Evolutionary conservation across 345 rosid genomes (phyloP).

Genomic region (Salix caprea): DNA sequence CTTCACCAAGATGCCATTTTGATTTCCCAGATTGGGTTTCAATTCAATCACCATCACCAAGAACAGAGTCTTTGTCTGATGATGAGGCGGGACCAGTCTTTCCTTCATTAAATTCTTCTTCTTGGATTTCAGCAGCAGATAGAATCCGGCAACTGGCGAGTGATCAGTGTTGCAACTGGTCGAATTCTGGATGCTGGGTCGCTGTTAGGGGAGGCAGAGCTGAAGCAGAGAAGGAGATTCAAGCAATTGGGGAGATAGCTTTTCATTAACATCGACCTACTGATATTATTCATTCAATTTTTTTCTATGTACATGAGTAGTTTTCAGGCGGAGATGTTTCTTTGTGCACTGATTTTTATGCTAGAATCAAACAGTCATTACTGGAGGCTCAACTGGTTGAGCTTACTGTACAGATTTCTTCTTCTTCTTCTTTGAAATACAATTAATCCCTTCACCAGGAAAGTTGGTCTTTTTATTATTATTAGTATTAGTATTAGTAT

Average conservation of each 20-base stretch:
- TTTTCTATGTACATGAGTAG: background rate
- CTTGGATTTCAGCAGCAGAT: background rate
- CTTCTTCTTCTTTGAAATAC: background rate
- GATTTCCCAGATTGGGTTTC: slow-evolving; percentile 19
- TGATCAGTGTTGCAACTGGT: slow-evolving; percentile 12
- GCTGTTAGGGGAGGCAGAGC: slow-evolving; percentile 15
- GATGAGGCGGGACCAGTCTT: background rate
- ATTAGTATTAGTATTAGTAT: no score
- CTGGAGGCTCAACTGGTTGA: background rate
- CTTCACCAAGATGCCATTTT: slow-evolving; percentile 20
- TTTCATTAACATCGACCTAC: background rate
- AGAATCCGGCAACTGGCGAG: slow-evolving; percentile 19
- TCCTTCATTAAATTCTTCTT: slow-evolving; percentile 1
- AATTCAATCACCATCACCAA: slow-evolving; percentile 10
- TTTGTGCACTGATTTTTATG: background rate
- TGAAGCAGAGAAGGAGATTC: background rate
- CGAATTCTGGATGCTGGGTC: slow-evolving; percentile 9
- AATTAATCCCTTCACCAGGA: no score
- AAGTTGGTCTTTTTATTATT: no score
- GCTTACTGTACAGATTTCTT: background rate
- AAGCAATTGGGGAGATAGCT: background rate
- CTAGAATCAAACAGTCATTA: background rate
- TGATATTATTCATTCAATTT: slow-evolving; percentile 4
- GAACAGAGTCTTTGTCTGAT: slow-evolving; percentile 6
- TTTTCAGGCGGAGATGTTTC: background rate